Evolutionary conservation across 148 eudicot genomes (phyloP), one percentile per base, ranked within the genome.

Genomic region (Cornus suecica): DNA sequence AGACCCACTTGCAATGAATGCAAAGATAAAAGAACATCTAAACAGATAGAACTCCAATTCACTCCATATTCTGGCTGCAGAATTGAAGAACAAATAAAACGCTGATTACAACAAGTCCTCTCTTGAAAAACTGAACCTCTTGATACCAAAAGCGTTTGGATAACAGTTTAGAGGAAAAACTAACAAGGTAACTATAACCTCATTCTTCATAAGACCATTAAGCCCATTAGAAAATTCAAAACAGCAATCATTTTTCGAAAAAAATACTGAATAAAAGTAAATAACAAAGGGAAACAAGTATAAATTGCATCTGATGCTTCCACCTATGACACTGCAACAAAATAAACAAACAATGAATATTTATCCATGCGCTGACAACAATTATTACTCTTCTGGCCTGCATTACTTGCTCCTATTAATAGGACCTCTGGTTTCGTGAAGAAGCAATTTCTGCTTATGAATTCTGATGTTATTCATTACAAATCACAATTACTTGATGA

Each of bases 21-120:
- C 97, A 67, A n/a, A 92, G 86, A 80, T 92, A 94, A 81, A 94
- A 94, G 86, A 94, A 94, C 99, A 94, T 94, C 58, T 97, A 88
- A 65, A 94, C 84, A 1, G 99, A 84, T 56, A 94, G 97, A 71
- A 94, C 99, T n/a, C n/a, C n/a, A n/a, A n/a, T 88, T 94, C 99
- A 72, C 99, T 89, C 62, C 99, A 77, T 78, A 94, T 92, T 92
- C 83, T 90, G 81, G 99, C 97, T 66, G 89, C 70, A 67, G 99
- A 94, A 77, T 97, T 92, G 83, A 75, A 92, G 73, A 82, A 82
- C 86, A 84, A 73, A 84, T 56, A 81, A 81, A 82, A 80, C 80
- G 72, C 68, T 73, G 79, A 83, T 77, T 79, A 83, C 34, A 77
- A 64, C 77, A 76, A 70, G 65, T 67, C 72, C 74, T 81, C 74